Base-by-base conservation (phyloP, 2,329 filamentous ascomycete genomes). In the Aspergillus bombycis region DNA sequence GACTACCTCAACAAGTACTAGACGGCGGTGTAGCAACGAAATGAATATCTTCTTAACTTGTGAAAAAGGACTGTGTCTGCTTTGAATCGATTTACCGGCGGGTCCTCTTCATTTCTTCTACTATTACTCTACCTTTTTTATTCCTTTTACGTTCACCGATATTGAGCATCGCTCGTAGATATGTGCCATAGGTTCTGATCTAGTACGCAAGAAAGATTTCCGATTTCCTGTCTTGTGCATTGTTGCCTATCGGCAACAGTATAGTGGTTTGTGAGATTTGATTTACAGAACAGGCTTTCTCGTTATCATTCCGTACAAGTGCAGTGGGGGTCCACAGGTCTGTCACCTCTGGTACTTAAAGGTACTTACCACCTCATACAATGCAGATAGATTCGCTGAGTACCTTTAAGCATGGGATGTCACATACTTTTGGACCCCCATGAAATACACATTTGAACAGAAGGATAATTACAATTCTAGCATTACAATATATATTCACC, bases 1-100 rank as follows among this genome's bases (percentile, higher is more conserved):
- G 92, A 96, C 80, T 97, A 98, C 84, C 89, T 92, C 78, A 86
- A 87, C 72, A 83, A 87, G 68, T 88, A 88, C 68, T 97, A 96
- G 85, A 97, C 83, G 67, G 65, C 52, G 54, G 56, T 57, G 63
- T 63, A 64, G 66, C 64, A 65, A 63, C 64, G 62, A 68, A 64
- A 68, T 65, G 57, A 66, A 66, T 63, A 58, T 63, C 48, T 60
- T 55, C 21, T 61, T 52, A 52, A 60, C 60, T 58, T 55, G 21
- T 53, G 41, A 28, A 57, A 67, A 54, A 58, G 62, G 53, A 65
- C 60, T 58, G 56, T 62, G 58, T 58, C 57, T 48, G 46, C 30
- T 52, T 67, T 63, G 57, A 70, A 65, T 70, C 67, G 63, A 52
- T 38, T 60, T 58, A 53, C 38, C 16, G 53, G 34, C 54, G 28